Evolutionary conservation across 345 rosid species (phyloP).

Genomic region (Psidium friedrichsthalianum): DNA sequence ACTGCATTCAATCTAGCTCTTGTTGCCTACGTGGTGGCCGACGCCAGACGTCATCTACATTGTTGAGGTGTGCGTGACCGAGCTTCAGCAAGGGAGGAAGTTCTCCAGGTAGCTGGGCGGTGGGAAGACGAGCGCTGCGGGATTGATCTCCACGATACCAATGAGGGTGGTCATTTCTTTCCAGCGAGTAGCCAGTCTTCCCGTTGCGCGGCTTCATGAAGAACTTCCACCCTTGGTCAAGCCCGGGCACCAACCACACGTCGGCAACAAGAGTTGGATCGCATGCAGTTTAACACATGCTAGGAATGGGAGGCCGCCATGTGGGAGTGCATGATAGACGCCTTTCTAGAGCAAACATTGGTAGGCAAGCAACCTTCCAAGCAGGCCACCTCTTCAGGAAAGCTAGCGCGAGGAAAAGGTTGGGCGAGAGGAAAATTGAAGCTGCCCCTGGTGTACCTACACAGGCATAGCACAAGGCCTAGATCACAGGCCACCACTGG

Average conservation of each 20-base stretch:
- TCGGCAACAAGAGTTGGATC: constrained; percentile 13
- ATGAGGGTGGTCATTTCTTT: constrained; percentile 75
- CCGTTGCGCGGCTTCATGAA: constrained; percentile 29
- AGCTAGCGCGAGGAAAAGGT: constrained; percentile 81
- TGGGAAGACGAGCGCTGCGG: constrained; percentile 37
- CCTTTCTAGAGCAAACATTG: constrained; percentile 48
- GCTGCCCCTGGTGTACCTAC: constrained; percentile 80
- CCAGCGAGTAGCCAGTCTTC: constrained; percentile 36
- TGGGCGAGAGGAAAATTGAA: constrained; percentile 83
- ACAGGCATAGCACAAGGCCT: constrained; percentile 43
- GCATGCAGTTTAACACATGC: constrained; percentile 71
- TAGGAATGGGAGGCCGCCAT: constrained; percentile 51
- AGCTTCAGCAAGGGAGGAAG: constrained; percentile 52
- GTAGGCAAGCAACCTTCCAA: constrained; percentile 53
- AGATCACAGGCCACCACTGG: constrained; percentile 51
- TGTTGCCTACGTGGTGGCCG: background rate
- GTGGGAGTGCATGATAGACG: constrained; percentile 63
- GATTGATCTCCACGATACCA: constrained; percentile 51
- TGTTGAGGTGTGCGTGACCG: constrained; percentile 91
- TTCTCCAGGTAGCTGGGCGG: constrained; percentile 44
- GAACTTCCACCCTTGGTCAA: constrained; percentile 56
- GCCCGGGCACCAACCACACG: constrained; percentile 19
- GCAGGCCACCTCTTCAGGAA: constrained; percentile 64
- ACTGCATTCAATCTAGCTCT: constrained; percentile 34
- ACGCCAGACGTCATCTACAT: constrained; percentile 17